phyloP scores from a whole-genome alignment of 1,284 basidiomycete genomes.

The Puccinia horiana region DNA sequence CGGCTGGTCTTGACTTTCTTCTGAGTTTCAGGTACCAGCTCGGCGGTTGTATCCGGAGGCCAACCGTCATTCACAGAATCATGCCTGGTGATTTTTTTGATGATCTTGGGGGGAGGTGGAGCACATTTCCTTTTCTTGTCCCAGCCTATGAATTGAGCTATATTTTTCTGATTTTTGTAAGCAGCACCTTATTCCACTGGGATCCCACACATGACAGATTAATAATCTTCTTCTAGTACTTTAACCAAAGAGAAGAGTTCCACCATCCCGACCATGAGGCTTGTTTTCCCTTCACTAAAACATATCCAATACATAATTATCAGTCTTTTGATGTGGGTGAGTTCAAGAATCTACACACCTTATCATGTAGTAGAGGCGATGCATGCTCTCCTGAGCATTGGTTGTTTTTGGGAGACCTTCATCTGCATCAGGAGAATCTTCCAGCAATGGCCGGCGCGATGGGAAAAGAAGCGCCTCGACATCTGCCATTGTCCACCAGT shows the following conservation, averaged over 20 bases:
- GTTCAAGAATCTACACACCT: background rate
- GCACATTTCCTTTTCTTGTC: background rate
- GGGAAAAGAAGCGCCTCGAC: no score
- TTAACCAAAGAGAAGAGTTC: background rate
- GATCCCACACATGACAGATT: background rate
- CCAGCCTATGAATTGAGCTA: background rate
- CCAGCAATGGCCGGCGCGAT: no score
- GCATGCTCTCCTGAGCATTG: background rate
- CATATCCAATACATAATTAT: background rate
- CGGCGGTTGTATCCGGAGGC: background rate
- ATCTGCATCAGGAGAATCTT: background rate
- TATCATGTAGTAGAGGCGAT: conserved; percentile 7
- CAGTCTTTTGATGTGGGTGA: background rate
- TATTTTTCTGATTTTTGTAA: background rate
- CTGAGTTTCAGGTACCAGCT: background rate
- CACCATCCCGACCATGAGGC: background rate
- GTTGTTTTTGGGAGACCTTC: background rate
- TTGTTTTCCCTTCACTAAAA: background rate
- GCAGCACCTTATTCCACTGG: background rate
- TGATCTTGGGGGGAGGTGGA: background rate
- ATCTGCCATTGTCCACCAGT: no score
- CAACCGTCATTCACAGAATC: background rate
- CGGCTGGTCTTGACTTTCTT: background rate
- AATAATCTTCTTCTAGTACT: background rate
- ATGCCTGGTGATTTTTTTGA: background rate